Evolutionary conservation across 1,284 basidiomycete genomes (phyloP), one percentile per base, ranked within the genome.

Genomic region (Sphagnurus paluster): DNA sequence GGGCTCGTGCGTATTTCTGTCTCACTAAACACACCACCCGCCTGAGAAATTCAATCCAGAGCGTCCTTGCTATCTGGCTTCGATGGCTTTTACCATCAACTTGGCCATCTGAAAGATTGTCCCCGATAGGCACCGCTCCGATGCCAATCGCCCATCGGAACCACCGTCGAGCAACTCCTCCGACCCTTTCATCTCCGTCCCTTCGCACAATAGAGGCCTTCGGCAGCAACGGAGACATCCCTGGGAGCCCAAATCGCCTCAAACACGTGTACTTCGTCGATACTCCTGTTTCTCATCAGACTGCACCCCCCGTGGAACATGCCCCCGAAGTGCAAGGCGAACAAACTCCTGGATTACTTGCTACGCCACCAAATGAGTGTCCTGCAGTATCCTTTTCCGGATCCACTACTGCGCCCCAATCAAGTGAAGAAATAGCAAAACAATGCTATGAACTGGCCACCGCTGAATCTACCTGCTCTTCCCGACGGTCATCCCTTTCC

Each of bases 41-140:
- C 14, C 30, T 44, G 8, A 30, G 13, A 28, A 8, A 25, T 4
- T 39, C 39, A 21, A 5, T 40, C 13, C 32, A 74, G 71, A 74
- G 71, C 54, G 50, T 74, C 28, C 55, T 72, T 30, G 67, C 68
- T 29, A 66, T 72, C 32, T 70, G 66, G 60, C 38, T 72, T 25
- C 56, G 63, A 8, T 74, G 71, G 71, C 45, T 72, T 25, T 35
- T 68, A 14, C 69, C 69, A 40, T 39, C 46, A 25, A 26, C 39
- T 1, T n/a, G n/a, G n/a, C n/a, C n/a, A n/a, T n/a, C n/a, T n/a
- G n/a, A n/a, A n/a, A 20, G 21, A 14, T 19, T 21, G 14, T 14
- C 35, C 14, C 28, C 21, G 7, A 26, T 35, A n/a, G 21, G 34
- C 25, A 29, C 16, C 16, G 26, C 32, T 26, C 34, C 23, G 17